Base-by-base conservation (phyloP, 345 rosid genomes). In the Barbarea vulgaris region DNA sequence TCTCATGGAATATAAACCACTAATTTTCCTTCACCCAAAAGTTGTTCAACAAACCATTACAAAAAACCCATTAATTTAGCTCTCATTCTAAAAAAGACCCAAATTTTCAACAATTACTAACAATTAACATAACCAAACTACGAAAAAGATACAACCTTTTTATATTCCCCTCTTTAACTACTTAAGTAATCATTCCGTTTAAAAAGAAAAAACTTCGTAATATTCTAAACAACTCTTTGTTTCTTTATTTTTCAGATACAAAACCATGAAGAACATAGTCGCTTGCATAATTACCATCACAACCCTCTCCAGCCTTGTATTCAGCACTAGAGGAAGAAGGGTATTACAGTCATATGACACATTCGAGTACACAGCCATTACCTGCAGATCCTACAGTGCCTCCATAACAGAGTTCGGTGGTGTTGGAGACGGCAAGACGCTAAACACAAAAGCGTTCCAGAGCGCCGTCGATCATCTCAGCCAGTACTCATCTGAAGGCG, bases 381-480 rank as follows among this genome's bases (percentile, higher is more conserved):
- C 70, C 9, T 94, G 98, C 81, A 87, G 97, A 76, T 87, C 84
- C 39, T 93, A 91, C 75, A 88, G 85, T 59, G 96, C 87, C 5
- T 86, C 95, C 17, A 69, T 94, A 31, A 91, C 96, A 33, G 98
- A 94, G 53, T 94, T 81, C 51, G 98, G 98, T 41, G 97, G 87
- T 13, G 93, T 90, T 14, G 95, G 96, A 6, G 98, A 94, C 74
- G 98, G 98, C 10, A 18, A 36, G 57, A 87, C 93, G 1, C 77
- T 93, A 4, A 94, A 94, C 73, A 91, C 98, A 1, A 91, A 87
- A 52, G 96, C 96, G 1, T 94, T 91, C 56, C 84, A 85, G 25
- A 86, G 75, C 48, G 98, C 96, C 37, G 74, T 94, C 2, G 80
- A 61, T 64, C 81, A 81, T 54, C 76, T 91, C 37, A 87, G 88